Evolutionary conservation across 495 filamentous ascomycete genomes (phyloP), one percentile per base, ranked within the genome.

Genomic region (Lentithecium fluviatile): DNA sequence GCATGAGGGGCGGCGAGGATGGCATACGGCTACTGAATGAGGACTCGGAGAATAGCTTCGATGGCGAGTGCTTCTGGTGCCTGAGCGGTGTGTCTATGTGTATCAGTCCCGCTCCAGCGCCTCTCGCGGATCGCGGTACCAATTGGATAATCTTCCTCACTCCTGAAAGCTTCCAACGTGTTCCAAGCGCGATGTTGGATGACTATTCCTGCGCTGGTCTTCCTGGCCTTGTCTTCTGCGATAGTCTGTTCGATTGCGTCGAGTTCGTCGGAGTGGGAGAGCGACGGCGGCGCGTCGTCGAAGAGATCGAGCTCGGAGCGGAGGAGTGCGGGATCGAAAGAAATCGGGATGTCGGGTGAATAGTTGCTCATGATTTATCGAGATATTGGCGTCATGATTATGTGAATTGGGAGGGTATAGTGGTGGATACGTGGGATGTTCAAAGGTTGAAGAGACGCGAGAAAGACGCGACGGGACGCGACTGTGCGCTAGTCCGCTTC

Each of bases 171-270:
- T 59, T 87, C 84, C 19, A 73, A 75, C 15, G 79, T 65, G 53
- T 80, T 75, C 79, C 82, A 85, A 37, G 78, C 72, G 26, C 85
- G 76, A 66, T 88, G 81, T 64, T 85, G 85, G 43, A 88, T 86
- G 12, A 88, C 84, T 29, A 85, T 76, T 53, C 78, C 67, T 48
- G 71, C 63, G 23, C 59, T 68, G 40, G 75, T 82, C 61, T 85
- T 81, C 50, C 72, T 74, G 24, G 76, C 76, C 45, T 74, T 77
- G 2, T 63, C 58, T 60, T 88, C 83, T 45, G 72, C 68, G n/a
- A 76, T 70, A 38, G 79, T 67, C 3, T 76, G 61, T 52, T 83
- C 69, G 24, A 86, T 73, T 19, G 82, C 83, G 65, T 85, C 82
- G 49, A 88, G 56, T 38, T 88, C 85, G 77, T 87, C 83, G 37